Evolutionary conservation across 768 basidiomycete genomes (phyloP).

Genomic region (Pholiota molesta): DNA sequence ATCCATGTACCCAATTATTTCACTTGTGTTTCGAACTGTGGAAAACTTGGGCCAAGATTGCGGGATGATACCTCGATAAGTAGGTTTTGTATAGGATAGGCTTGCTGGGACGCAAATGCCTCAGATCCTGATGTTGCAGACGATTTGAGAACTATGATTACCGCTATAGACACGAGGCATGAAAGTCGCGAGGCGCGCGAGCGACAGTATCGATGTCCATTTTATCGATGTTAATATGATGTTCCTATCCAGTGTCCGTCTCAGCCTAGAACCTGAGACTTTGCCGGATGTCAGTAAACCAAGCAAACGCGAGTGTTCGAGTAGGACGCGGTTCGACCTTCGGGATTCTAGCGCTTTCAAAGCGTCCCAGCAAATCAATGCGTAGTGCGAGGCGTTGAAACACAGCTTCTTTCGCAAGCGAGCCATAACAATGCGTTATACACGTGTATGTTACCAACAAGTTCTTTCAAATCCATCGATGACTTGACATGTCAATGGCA

Average conservation of each 20-base stretch:
- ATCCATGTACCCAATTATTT: slow-evolving; percentile 4
- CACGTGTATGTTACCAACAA: slow-evolving; percentile 17
- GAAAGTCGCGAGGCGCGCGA: slow-evolving; percentile 6
- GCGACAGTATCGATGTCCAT: slow-evolving; percentile 5
- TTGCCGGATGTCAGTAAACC: background rate
- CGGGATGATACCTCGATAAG: background rate
- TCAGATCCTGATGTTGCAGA: background rate
- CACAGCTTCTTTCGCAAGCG: slow-evolving; percentile 6
- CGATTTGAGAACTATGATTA: slow-evolving; percentile 5
- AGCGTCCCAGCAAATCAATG: background rate
- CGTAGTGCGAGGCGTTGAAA: slow-evolving; percentile 20
- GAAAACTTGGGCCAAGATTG: slow-evolving; percentile 6
- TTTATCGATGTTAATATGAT: slow-evolving; percentile 3
- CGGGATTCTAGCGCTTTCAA: background rate
- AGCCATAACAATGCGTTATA: slow-evolving; percentile 13
- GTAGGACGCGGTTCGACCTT: background rate
- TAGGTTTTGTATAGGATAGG: background rate
- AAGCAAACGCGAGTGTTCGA: background rate
- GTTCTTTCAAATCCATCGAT: slow-evolving; percentile 12
- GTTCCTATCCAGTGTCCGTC: slow-evolving; percentile 1
- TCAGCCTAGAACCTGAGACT: background rate
- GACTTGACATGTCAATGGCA: background rate
- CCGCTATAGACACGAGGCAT: slow-evolving; percentile 18
- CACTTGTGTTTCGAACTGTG: slow-evolving; percentile 11
- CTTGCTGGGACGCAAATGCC: background rate